These are phyloP conservation scores for Vitis hybrid DNA, from an alignment of 177 flowering plant species.

Conservation along the genomic window DNA sequence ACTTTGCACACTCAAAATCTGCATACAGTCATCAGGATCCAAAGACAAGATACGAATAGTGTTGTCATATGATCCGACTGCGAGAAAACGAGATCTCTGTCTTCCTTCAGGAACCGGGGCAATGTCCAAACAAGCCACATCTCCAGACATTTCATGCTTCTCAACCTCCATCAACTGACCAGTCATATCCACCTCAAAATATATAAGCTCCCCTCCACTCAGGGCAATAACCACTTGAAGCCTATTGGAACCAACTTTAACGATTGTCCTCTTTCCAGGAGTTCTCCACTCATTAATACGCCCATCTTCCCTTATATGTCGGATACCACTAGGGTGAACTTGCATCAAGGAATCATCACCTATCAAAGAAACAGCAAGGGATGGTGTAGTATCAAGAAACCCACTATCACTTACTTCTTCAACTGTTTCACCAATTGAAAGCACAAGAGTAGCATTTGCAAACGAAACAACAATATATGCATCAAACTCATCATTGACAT, in stretches of 20 bases:
- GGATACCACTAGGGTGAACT: conserved; percentile 95
- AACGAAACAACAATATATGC: conserved; percentile 98
- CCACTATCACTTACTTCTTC: conserved; percentile 99
- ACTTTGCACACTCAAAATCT: conserved; percentile 89
- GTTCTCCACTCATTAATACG: conserved; percentile 99
- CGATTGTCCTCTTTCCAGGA: conserved; percentile 96
- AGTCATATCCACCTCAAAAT: conserved; percentile 93
- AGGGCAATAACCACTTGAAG: conserved; percentile 95
- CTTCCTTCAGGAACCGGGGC: conserved; percentile 99
- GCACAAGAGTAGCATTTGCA: conserved; percentile 95
- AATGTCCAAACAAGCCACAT: conserved; percentile 96
- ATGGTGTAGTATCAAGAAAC: conserved; percentile 95
- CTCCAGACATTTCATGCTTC: conserved; percentile 98
- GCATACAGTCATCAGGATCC: conserved; percentile 99
- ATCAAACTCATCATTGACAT: conserved; percentile 92
- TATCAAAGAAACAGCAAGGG: conserved; percentile 89
- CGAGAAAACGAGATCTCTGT: conserved; percentile 94
- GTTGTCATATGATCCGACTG: conserved; percentile 96
- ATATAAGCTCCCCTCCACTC: conserved; percentile 97
- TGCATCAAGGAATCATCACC: conserved; percentile 99
- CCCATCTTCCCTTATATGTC: conserved; percentile 98
- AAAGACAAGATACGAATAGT: conserved; percentile 89
- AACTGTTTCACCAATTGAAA: conserved; percentile 98
- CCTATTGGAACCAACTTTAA: conserved; percentile 92
- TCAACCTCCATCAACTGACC: conserved; percentile 97